These are phyloP conservation scores for Lecanosticta acicola DNA, from an alignment of 2,329 filamentous ascomycete genomes.

Conservation along the genomic window DNA sequence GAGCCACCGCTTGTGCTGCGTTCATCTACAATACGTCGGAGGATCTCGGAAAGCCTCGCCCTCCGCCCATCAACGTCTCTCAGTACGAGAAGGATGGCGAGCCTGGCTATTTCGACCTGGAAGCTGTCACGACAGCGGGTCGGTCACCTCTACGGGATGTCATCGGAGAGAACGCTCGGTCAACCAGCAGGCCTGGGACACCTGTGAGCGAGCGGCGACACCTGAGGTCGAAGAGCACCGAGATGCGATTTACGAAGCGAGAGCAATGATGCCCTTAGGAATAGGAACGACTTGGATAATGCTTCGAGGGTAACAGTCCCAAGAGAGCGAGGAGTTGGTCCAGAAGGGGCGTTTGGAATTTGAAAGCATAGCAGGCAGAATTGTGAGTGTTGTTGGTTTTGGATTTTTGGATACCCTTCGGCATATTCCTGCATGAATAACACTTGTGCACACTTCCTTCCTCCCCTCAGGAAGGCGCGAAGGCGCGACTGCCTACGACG, in stretches of 20 bases:
- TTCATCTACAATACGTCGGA: conserved; percentile 76
- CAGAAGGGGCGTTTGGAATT: too few species aligned
- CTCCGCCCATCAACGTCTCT: conserved; percentile 63
- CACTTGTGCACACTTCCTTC: too few species aligned
- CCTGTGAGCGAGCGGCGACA: conserved; percentile 35
- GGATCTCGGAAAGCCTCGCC: conserved; percentile 45
- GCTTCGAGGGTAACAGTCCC: conserved; percentile 1
- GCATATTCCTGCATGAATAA: too few species aligned
- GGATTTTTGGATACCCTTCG: conserved; percentile 10
- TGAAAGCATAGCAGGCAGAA: too few species aligned
- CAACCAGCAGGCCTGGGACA: conserved; percentile 44
- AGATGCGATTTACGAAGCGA: conserved; percentile 31
- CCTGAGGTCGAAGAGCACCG: conserved; percentile 29
- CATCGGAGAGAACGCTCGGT: conserved; percentile 44
- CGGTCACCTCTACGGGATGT: conserved; percentile 38
- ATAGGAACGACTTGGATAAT: neutral
- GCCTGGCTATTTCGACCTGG: conserved; percentile 38
- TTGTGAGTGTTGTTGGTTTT: too few species aligned
- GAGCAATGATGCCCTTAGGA: conserved; percentile 28
- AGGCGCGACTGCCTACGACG: conserved; percentile 7
- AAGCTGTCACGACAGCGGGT: conserved; percentile 42
- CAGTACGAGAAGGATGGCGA: conserved; percentile 62
- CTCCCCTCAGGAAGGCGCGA: conserved; percentile 8
- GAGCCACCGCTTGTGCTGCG: conserved; percentile 71
- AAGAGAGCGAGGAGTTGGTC: neutral